Evolutionary conservation across 768 basidiomycete genomes (phyloP), one percentile per base, ranked within the genome.

Genomic region (Rhizopogon vesiculosus): DNA sequence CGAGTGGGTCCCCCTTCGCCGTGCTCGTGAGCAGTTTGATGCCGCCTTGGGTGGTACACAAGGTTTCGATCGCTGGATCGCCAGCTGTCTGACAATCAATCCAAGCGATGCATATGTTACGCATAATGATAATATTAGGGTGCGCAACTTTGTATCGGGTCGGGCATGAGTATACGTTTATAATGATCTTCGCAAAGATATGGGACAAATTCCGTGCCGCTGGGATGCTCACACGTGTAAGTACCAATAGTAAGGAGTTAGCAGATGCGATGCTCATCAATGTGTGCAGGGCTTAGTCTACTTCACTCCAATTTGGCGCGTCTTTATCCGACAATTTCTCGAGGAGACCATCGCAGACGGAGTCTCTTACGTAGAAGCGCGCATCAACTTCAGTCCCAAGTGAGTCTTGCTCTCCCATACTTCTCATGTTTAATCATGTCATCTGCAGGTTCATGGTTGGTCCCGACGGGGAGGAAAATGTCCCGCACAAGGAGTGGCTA

Each of bases 161-260:
- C 41, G 1, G 31, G 15, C 42, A 49, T 38, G 41, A 9, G 44
- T n/a, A 42, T 44, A 18, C 29, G 45, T 7, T 53, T 52, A 38
- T 53, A 19, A 39, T 53, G 25, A 5, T 25, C 5, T 16, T 18
- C 9, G 40, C 18, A 38, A 56, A 90, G 88, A 91, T 91, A 46
- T 91, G 89, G 89, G 66, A 80, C 43, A 89, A 89, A 59, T 91
- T 92, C 63, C 60, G 63, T 15, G 81, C 73, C 62, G 84, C 79
- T 0, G 84, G 84, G 60, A 29, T 48, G 0, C 76, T 82, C 0
- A 75, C 80, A 19, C 59, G 64, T 15, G 86, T 86, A 65, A 52
- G 75, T 13, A 19, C 10, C 18, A 42, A 15, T 54, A n/a, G 9
- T 25, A 18, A 12, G 7, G 16, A 12, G 10, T 35, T 51, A 16